phyloP scores from a whole-genome alignment of 768 basidiomycete genomes.

The Amanita polypyramis region DNA sequence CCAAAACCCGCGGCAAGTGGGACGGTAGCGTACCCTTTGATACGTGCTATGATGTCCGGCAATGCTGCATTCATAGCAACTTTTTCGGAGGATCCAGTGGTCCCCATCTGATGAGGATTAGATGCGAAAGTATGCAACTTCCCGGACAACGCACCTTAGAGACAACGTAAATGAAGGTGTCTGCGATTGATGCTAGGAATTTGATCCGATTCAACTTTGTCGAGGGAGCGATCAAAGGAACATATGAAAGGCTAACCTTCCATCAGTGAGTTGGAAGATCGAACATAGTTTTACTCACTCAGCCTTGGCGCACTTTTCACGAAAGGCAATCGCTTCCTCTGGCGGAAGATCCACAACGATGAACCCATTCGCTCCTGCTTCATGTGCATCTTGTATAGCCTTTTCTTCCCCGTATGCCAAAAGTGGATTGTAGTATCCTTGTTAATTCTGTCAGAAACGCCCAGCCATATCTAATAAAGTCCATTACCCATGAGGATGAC shows the following conservation, averaged over 20 bases:
- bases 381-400: conserved; percentile 80
- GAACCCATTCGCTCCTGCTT: conserved; percentile 93
- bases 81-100: conserved; percentile 81
- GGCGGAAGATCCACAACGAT: conserved; percentile 98
- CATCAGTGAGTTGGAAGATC: neutral
- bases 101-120: conserved; percentile 66
- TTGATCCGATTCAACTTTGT: conserved; percentile 81
- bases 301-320: conserved; percentile 72
- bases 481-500: conserved; percentile 86
- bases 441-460: conserved; percentile 8
- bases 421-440: conserved; percentile 96
- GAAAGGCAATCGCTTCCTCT: conserved; percentile 88
- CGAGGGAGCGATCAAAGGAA: conserved; percentile 92
- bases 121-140: conserved; percentile 6
- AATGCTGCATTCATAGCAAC: conserved; percentile 65
- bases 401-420: conserved; percentile 93
- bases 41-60: conserved; percentile 74
- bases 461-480: neutral
- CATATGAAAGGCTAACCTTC: conserved; percentile 69
- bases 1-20: conserved; percentile 97
- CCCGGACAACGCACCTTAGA: conserved; percentile 54
- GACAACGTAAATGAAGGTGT: conserved; percentile 97
- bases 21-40: conserved; percentile 66
- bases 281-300: conserved; percentile 43
- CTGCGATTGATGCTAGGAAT: conserved; percentile 88